Evolutionary conservation across 306 rosid genomes (phyloP), one percentile per base, ranked within the genome.

Genomic region (Begonia masoniana): DNA sequence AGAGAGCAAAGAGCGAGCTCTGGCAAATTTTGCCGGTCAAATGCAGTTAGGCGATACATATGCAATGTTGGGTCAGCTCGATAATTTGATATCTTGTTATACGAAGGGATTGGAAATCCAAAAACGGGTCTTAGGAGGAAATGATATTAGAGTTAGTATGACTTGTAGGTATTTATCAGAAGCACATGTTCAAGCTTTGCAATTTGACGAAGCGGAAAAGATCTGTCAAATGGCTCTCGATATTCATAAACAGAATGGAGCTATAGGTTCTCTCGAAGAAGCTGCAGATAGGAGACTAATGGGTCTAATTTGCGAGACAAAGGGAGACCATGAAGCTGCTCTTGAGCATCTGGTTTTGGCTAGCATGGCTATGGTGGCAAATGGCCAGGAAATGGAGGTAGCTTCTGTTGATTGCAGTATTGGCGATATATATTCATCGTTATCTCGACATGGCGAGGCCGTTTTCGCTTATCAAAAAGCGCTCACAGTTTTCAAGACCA

Each of bases 41-140:
- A 91, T 91, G 99, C 96, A 86, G 70, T 64, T 91, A 17, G 99
- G 99, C 47, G 99, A 91, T 65, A 79, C 87, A 10, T 81, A 77
- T 64, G 96, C 99, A 16, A 79, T 83, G 88, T 39, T 79, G 56
- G 99, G 96, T 45, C 82, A 77, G 72, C 85, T 91, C 45, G 94
- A 86, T 71, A 91, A 81, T 31, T 86, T 94, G 55, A 74, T 83
- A 12, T 69, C 41, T 61, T 80, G 81, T 58, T 91, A 91, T 71
- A 65, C 68, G 12, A 62, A 73, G 6, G 99, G 96, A 43, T 65
- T 91, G 67, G 88, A 91, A 65, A 61, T 91, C 19, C 99, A 91
- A 63, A 81, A 24, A 70, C 73, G 64, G 48, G 79, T 79, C 50
- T 66, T 91, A 68, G 96, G 99, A 58, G 96, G 68, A 64, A 66